Conservation (phyloP, 2,329 filamentous ascomycete species). For the Escovopsis sp. region DNA sequence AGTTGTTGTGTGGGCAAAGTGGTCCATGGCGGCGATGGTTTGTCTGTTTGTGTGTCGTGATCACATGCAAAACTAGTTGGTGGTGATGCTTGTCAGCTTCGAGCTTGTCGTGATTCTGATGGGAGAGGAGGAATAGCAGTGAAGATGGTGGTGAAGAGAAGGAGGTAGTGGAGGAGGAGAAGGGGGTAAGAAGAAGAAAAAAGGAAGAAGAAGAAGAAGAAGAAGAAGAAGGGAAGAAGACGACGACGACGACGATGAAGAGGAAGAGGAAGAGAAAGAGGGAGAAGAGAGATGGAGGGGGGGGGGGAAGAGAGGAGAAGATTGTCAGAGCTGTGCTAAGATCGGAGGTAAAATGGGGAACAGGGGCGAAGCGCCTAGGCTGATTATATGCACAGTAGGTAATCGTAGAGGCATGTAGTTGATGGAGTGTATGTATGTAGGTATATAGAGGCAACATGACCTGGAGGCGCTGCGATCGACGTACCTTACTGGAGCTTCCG, state of each 20-base stretch:
- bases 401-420: too few relatives aligned
- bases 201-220: slow-evolving; percentile 4
- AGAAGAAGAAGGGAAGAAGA: neutral
- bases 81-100: too few relatives aligned
- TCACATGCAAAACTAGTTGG: slow-evolving; percentile 5
- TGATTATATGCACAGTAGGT: too few relatives aligned
- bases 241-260: too few relatives aligned
- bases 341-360: neutral
- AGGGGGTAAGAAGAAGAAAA: slow-evolving; percentile 3
- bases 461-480: slow-evolving; percentile 10
- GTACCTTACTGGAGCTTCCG: slow-evolving; percentile 38
- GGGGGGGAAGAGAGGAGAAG: neutral
- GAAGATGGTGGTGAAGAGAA: slow-evolving; percentile 12
- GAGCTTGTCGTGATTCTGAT: neutral
- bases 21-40: slow-evolving; percentile 25
- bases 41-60: neutral
- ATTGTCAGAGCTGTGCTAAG: too few relatives aligned
- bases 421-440: too few relatives aligned
- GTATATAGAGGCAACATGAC: too few relatives aligned
- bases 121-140: neutral
- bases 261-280: neutral
- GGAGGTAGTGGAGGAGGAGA: too few relatives aligned
- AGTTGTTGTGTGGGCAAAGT: slow-evolving; percentile 45
- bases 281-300: neutral
- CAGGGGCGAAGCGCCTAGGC: slow-evolving; percentile 2